Evolutionary conservation across 768 basidiomycete species (phyloP), one percentile per base, ranked within the genome.

Genomic region (Tephrocybe sp.): DNA sequence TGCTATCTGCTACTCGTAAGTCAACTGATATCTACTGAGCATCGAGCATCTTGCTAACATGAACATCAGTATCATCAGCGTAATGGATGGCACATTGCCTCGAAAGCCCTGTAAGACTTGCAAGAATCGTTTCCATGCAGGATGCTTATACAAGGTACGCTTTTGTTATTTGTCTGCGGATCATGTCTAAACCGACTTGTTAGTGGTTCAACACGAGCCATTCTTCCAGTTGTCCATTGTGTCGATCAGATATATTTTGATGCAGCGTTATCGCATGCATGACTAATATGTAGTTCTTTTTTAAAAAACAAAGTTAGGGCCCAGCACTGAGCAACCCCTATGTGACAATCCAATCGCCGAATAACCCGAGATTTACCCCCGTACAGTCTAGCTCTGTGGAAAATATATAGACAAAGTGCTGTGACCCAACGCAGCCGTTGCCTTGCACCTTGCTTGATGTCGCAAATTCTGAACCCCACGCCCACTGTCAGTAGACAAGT

Each of bases 1-100:
- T 67, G 92, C 96, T 1, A 98, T 99, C 53, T 96, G 93, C 62
- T 96, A 95, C 66, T 92, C 90, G 87, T 93, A 60, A 63, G 87
- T 65, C 48, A 36, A 0, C 22, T 9, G 13, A 42, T 16, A 33
- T 19, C 22, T 12, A 31, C 30, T 16, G 14, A 9, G 13, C 5
- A 26, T 5, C 4, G 20, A 22, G 3, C 9, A 20, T 26, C 22
- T 6, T 12, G 43, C 17, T 45, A 8, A 42, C 51, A 44, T 36
- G 14, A 23, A 39, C 6, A 53, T 8, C 68, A 95, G 92, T 4
- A 91, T 98, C 56, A 93, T 98, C 62, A 92, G 87, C 58, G 83
- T 92, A 39, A 87, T 84, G 70, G 97, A 98, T 62, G 85, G 87
- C 0, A 85, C 80, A 44, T 73, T 98, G 12, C 96, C 97, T 0